Evolutionary conservation across 495 filamentous ascomycete genomes (phyloP), one percentile per base, ranked within the genome.

Genomic region (Lasiosphaeria ovina): DNA sequence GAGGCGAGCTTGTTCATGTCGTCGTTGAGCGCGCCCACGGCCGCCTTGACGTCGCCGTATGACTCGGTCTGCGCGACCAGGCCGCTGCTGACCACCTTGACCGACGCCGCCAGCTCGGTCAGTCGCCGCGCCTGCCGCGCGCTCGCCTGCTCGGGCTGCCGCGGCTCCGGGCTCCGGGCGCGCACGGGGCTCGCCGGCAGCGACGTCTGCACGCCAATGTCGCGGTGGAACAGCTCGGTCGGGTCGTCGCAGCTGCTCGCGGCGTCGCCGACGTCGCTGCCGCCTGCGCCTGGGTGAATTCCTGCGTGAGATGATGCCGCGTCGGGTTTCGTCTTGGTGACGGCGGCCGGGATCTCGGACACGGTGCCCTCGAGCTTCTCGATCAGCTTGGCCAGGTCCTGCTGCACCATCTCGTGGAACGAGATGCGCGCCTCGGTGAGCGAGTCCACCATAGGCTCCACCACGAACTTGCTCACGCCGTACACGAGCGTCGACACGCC

Each of bases 211-310:
- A 92, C 91, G 32, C 87, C 91, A 48, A 91, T 81, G 64, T 97
- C 93, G 11, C 92, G 85, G 74, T 96, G 91, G 79, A 93, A 98
- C 60, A 97, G 85, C 70, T 95, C 91, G 3, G 90, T 89, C 0
- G 91, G 90, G 67, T 85, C 83, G 38, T 78, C 77, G 62, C 82
- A 82, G 11, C 66, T 74, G 66, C 72, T 74, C 50, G 69, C 72
- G 16, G 44, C 44, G 14, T 74, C 69, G 51, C 70, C 72, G 6
- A n/a, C 44, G 14, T 74, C 69, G 16, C 76, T 74, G 38, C 71
- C 70, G 40, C 74, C 66, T 35, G 16, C 36, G 17, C 55, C 50
- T 40, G 24, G 38, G 16, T 54, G 44, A 24, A 24, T 24, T 24
- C 24, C 48, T 0, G 44, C 33, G 42, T 51, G 47, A 16, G 14